Evolutionary conservation across 2,329 filamentous ascomycete genomes (phyloP), one percentile per base, ranked within the genome.

Genomic region (Chrysoporthe cubensis): DNA sequence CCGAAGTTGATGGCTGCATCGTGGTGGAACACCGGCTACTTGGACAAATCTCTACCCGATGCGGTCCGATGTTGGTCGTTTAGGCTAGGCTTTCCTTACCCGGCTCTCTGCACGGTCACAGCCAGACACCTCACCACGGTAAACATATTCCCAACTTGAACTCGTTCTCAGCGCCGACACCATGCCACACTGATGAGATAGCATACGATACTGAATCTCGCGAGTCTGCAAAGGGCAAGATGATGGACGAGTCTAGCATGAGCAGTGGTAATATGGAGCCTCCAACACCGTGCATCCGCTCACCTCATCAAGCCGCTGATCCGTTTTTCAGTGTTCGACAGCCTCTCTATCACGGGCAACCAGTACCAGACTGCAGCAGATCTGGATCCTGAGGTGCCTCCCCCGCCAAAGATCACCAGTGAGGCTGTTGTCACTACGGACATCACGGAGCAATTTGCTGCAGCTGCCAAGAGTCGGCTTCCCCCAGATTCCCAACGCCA

Each of bases 371-470:
- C 72, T 56, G 66, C 71, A 66, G 75, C 46, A 58, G 63, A 66
- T 46, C 37, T 64, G 34, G 64, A 69, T 62, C 56, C 54, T 40
- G 59, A 64, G 56, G 37, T 42, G 57, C 75, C 79, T 52, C 80
- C 79, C 54, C 77, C 80, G 60, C 80, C 82, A 26, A 77, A 76
- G 58, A 78, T 83, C 40, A 76, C 77, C 34, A 80, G 80, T 64
- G 78, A 82, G 11, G 87, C 87, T 50, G 77, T 90, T 34, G 76
- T 88, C 65, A 79, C 85, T 48, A 80, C 82, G 37, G 87, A 90
- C 73, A 87, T 91, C 64, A 90, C 88, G 1, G 75, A 82, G 21
- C 81, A 81, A 70, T 90, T 90, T 72, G 75, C 77, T 6, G 73
- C 80, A 32, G 88, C 88, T 13, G 82, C 84, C 34, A 79, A 82